Evolutionary conservation across 2,329 filamentous ascomycete genomes (phyloP).

Genomic region (Stemphylium vesicarium): DNA sequence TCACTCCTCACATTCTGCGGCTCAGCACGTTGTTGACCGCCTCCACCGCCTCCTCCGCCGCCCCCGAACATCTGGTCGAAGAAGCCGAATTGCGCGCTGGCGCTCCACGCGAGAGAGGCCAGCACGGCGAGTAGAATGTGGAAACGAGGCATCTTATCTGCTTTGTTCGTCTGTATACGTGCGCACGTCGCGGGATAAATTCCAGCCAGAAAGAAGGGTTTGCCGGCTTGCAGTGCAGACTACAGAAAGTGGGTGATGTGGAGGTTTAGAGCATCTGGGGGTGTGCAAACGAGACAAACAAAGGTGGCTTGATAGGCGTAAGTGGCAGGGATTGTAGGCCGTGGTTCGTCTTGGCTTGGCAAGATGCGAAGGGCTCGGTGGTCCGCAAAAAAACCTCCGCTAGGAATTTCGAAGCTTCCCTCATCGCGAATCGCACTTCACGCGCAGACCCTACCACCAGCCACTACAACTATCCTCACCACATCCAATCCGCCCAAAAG

Average conservation of each 20-base stretch:
- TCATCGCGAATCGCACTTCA: too few relatives aligned
- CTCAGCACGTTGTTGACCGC: slow-evolving; percentile 60
- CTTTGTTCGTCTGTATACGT: too few relatives aligned
- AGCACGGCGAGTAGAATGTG: slow-evolving; percentile 37
- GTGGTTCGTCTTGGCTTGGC: slow-evolving; percentile 7
- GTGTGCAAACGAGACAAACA: slow-evolving; percentile 18
- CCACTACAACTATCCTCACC: too few relatives aligned
- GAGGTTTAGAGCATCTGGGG: slow-evolving; percentile 1
- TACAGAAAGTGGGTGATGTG: slow-evolving; percentile 27
- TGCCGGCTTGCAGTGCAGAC: slow-evolving; percentile 7
- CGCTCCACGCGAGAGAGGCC: slow-evolving; percentile 65
- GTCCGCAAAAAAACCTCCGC: slow-evolving; percentile 36
- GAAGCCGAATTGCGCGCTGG: slow-evolving; percentile 87
- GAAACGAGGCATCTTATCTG: slow-evolving; percentile 37
- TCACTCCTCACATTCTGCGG: slow-evolving; percentile 85
- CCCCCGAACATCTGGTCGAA: slow-evolving; percentile 96
- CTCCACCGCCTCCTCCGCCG: slow-evolving; percentile 66
- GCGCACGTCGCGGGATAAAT: too few relatives aligned
- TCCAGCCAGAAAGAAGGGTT: not conserved
- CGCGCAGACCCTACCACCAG: too few relatives aligned
- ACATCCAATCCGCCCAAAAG: too few relatives aligned
- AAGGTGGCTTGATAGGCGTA: not conserved
- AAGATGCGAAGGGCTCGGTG: slow-evolving; percentile 18
- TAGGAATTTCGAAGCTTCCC: slow-evolving; percentile 11
- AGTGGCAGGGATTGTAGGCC: not conserved